phyloP scores from a whole-genome alignment of 768 basidiomycete species.

The Cytidiella melzeri region DNA sequence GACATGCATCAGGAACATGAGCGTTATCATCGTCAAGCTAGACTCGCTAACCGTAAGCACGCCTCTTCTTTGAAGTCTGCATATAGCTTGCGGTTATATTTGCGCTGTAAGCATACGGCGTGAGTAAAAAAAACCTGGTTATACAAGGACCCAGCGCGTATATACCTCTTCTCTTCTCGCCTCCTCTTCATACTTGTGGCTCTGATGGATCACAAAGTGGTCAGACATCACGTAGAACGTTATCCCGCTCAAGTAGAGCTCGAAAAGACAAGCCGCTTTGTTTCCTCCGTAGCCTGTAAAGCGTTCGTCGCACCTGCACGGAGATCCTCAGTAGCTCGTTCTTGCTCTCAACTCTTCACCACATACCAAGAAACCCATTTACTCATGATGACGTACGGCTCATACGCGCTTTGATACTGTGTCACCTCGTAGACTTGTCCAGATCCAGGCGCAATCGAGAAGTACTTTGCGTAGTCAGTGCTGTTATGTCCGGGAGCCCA shows the following conservation, averaged over 20 bases:
- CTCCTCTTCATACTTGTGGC: slow-evolving; percentile 73
- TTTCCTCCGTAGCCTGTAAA: slow-evolving; percentile 91
- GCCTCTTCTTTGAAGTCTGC: slow-evolving; percentile 74
- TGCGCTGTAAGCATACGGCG: slow-evolving; percentile 39
- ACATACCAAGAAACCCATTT: slow-evolving; percentile 65
- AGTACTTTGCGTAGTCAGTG: slow-evolving; percentile 64
- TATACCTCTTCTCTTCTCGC: slow-evolving; percentile 63
- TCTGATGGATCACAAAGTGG: slow-evolving; percentile 87
- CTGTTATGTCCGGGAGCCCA: slow-evolving; percentile 80
- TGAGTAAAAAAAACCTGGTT: background rate
- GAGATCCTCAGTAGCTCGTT: background rate
- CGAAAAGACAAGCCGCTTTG: slow-evolving; percentile 88
- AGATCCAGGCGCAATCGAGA: slow-evolving; percentile 46
- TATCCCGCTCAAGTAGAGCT: slow-evolving; percentile 84
- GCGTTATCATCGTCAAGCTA: too few relatives aligned
- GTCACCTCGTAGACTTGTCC: slow-evolving; percentile 73
- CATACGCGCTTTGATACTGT: slow-evolving; percentile 77
- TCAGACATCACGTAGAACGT: slow-evolving; percentile 80
- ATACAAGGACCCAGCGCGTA: background rate
- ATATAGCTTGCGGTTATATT: slow-evolving; percentile 71
- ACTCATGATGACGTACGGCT: slow-evolving; percentile 82
- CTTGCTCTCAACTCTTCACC: background rate
- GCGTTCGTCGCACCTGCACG: slow-evolving; percentile 80
- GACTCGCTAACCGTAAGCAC: slow-evolving; percentile 53
- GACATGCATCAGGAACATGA: too few relatives aligned